Base-by-base conservation (phyloP, 805 yeast genomes). In the Starmerella davenportii region DNA sequence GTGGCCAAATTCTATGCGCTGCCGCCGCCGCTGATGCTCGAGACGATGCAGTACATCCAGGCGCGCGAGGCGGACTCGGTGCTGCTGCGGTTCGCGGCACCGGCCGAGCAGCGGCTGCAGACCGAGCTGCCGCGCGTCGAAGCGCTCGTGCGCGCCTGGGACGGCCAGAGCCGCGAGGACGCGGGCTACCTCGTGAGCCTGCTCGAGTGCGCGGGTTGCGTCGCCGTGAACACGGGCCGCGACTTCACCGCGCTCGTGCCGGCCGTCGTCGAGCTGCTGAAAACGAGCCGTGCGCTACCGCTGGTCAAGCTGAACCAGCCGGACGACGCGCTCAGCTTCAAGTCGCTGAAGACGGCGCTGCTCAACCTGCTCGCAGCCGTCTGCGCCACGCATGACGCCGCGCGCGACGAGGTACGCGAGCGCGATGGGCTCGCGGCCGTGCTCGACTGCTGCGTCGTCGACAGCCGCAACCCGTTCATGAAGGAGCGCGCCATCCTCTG, bases 401-500 rank as follows among this genome's bases (percentile, higher is more conserved):
- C 25, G 7, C 7, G 25, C 7, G 25, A 23, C 25, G 11, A 7
- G 7, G 25, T 23, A 11, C 25, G 25, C 11, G 25, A 23, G 11
- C 25, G 63, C 1, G 79, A 77, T 34, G 93, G 82, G 0, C 55
- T 87, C 13, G 80, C 74, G 38, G 57, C 80, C 16, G 65, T 85
- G 0, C 60, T 87, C 19, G 77, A 85, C 5, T 77, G 76, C 45
- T 85, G 95, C 59, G 70, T 78, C 30, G 74, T 90, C 37, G 96
- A 87, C 55, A 76, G 74, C 34, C 73, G 79, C 53, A 92, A 90
- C 54, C 96, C 95, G 0, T 87, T 68, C 49, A 49, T 60, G 41
- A 52, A 81, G 46, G 98, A 87, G 52, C 62, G 87, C 43, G 69
- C 93, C 1, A 79, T 90, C 25, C 59, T 87, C 5, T 81, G 95